Evolutionary conservation across 768 basidiomycete species (phyloP).

Genomic region (Xerocomellus amylosporus): DNA sequence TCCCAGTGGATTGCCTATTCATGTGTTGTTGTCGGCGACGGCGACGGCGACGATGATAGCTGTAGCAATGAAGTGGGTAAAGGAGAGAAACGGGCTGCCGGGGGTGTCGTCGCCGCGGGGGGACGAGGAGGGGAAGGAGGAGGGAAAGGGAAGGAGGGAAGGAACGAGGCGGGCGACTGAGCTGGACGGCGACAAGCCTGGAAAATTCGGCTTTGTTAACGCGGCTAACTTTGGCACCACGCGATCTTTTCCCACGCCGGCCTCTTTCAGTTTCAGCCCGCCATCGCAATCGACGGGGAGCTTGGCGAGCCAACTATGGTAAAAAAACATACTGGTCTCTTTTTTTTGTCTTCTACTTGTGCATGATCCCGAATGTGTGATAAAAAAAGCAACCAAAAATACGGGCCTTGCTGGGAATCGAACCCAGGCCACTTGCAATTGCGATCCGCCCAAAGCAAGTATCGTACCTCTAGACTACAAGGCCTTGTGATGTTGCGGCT

Average conservation of each 20-base stretch:
- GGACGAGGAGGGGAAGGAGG: background rate
- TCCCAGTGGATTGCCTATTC: background rate
- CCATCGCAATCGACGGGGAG: background rate
- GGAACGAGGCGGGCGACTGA: conserved; percentile 19
- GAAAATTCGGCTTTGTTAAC: conserved; percentile 22
- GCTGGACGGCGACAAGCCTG: conserved; percentile 16
- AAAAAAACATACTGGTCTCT: background rate
- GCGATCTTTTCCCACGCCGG: conserved; percentile 22
- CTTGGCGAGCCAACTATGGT: background rate
- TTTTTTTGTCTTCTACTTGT: too few relatives aligned
- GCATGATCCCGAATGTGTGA: too few relatives aligned
- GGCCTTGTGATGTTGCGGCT: conserved; percentile 5
- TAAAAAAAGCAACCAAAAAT: conserved; percentile 1
- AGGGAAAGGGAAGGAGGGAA: conserved; percentile 9
- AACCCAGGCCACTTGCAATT: conserved; percentile 39
- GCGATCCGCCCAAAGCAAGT: conserved; percentile 35
- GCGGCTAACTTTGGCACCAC: conserved; percentile 26
- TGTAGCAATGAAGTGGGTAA: background rate
- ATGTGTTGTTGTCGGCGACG: background rate
- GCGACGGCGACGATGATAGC: background rate
- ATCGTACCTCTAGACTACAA: conserved; percentile 39
- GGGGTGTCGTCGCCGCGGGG: conserved; percentile 5
- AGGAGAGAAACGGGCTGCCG: background rate
- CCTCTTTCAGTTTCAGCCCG: conserved; percentile 2
- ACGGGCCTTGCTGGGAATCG: conserved; percentile 37